Percentiles rank a stretch among this genome's conserved stretches.
Conservation (phyloP, 2,329 filamentous ascomycete species). For the Fusarium sp. region DNA sequence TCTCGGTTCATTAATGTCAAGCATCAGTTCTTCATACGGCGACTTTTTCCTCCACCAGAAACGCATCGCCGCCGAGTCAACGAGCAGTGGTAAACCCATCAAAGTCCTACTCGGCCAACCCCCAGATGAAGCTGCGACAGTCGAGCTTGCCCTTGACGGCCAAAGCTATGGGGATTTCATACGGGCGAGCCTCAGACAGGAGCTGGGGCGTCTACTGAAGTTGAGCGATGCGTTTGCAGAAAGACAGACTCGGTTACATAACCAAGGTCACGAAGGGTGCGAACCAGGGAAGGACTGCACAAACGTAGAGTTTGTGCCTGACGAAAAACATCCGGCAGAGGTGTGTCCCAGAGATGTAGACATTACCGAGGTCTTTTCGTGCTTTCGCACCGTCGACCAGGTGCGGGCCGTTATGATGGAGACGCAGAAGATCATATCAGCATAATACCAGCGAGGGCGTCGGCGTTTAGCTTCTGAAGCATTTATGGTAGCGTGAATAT, state of each 20-base stretch:
- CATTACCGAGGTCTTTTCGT: constrained; percentile 25
- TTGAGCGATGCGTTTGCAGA: background rate
- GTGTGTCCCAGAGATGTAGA: constrained; percentile 28
- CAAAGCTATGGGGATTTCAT: background rate
- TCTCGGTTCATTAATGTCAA: background rate
- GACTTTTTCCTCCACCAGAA: background rate
- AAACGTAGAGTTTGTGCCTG: constrained; percentile 10
- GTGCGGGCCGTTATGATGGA: constrained; percentile 9
- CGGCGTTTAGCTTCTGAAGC: background rate
- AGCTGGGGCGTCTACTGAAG: constrained; percentile 18
- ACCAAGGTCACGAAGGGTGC: constrained; percentile 23
- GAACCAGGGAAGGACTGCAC: constrained; percentile 26
- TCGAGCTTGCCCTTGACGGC: background rate
- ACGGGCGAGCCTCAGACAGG: background rate
- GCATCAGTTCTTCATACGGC: background rate
- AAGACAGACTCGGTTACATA: constrained; percentile 28
- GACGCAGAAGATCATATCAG: background rate
- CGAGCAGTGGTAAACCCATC: background rate
- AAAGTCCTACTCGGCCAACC: background rate
- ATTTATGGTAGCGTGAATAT: background rate
- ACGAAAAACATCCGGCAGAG: constrained; percentile 18
- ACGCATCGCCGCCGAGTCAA: background rate
- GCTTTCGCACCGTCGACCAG: constrained; percentile 25
- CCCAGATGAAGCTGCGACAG: background rate
- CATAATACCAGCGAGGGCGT: background rate